Percentiles rank a stretch among this genome's conserved stretches.
phyloP scores from a whole-genome alignment of 139 green algal species.

The Chlamydomonas eustigma region DNA sequence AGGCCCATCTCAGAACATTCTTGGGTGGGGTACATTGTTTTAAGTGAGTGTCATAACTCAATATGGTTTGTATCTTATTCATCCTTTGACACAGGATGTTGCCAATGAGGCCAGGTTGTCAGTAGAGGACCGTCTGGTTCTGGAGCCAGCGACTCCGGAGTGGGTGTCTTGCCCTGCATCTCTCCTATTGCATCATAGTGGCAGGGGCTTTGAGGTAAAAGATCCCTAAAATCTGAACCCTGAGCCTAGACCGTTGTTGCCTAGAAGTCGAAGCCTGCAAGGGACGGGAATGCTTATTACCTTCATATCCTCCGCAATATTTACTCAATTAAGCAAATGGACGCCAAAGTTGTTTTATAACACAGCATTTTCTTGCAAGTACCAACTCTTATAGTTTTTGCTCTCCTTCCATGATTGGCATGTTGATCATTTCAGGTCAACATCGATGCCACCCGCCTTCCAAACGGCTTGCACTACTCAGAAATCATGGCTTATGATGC shows the following conservation, averaged over 20 bases:
- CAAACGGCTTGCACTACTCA: constrained; percentile 74
- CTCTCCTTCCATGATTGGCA: too few species aligned
- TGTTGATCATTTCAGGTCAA: constrained; percentile 50
- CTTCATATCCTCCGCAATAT: too few species aligned
- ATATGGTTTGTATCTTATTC: not conserved
- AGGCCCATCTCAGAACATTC: too few species aligned
- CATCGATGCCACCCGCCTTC: constrained; percentile 61
- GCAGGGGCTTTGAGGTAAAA: constrained; percentile 75
- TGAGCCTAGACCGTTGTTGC: too few species aligned
- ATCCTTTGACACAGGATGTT: constrained; percentile 30
- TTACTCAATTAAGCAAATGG: not conserved
- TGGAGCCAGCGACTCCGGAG: constrained; percentile 3
- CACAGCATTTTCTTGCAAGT: too few species aligned
- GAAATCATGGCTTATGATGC: constrained; percentile 38
- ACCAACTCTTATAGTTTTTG: too few species aligned
- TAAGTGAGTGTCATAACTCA: not conserved
- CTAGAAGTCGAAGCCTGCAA: too few species aligned
- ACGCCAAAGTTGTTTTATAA: too few species aligned
- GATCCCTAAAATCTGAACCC: too few species aligned
- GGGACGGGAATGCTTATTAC: too few species aligned
- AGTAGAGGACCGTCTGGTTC: constrained; percentile 39
- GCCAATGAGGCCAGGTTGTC: constrained; percentile 51
- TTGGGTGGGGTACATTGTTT: too few species aligned
- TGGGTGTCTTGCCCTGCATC: constrained; percentile 66
- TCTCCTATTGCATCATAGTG: constrained; percentile 75